Percentiles rank a stretch among this genome's conserved stretches.
Conservation (phyloP, 768 basidiomycete genomes). For the Dioszegia crocea region DNA sequence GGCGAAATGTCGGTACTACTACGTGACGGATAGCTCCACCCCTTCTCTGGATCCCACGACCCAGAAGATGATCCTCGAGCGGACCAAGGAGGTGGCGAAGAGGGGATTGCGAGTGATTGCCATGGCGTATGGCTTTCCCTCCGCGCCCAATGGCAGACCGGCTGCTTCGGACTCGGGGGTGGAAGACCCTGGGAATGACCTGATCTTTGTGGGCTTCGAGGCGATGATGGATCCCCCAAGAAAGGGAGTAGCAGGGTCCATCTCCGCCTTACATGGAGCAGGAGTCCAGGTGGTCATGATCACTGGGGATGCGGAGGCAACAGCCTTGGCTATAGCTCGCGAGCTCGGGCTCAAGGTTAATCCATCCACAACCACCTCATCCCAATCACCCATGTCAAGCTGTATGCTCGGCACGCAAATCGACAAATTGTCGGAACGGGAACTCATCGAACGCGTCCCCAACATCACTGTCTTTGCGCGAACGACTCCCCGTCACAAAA, state of each 20-base stretch:
- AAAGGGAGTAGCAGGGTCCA: constrained; percentile 86
- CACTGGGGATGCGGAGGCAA: constrained; percentile 88
- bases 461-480: constrained; percentile 84
- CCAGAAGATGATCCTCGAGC: constrained; percentile 63
- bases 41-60: constrained; percentile 69
- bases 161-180: not conserved
- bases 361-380: constrained; percentile 14
- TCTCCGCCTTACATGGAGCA: constrained; percentile 70
- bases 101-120: constrained; percentile 82
- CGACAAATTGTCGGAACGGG: constrained; percentile 73
- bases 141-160: constrained; percentile 41
- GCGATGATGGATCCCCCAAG: constrained; percentile 95
- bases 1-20: constrained; percentile 80
- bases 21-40: constrained; percentile 82
- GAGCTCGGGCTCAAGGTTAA: constrained; percentile 76
- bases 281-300: constrained; percentile 99
- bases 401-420: constrained; percentile 76
- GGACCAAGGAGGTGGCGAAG: constrained; percentile 67
- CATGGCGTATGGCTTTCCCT: constrained; percentile 76
- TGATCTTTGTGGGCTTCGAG: constrained; percentile 88
- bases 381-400: constrained; percentile 28
- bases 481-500: constrained; percentile 94
- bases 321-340: constrained; percentile 80
- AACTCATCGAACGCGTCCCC: constrained; percentile 77
- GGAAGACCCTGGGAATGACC: constrained; percentile 30